A percentile compares a stretch with the other conserved stretches of the same genome.
Conservation (phyloP, 2,329 filamentous ascomycete species). For the Sporothrix euskadiensis region DNA sequence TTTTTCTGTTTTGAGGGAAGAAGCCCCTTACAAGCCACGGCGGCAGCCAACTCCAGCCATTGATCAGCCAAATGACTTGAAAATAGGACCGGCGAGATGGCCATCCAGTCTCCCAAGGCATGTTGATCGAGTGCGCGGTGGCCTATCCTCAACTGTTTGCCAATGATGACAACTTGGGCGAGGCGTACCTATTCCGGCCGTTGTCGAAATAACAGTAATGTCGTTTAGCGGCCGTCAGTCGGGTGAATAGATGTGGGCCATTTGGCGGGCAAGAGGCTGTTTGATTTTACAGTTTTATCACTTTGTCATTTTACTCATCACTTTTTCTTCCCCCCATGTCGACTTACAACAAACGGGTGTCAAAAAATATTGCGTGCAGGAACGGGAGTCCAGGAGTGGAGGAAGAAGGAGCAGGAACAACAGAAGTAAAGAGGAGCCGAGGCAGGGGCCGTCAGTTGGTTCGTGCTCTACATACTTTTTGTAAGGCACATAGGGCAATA, state of each 20-base stretch:
- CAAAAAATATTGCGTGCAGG: conserved; percentile 20
- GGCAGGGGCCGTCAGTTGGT: background rate
- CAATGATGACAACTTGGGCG: background rate
- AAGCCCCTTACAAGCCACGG: background rate
- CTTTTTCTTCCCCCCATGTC: background rate
- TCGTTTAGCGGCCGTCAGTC: conserved; percentile 4
- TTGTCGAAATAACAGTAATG: background rate
- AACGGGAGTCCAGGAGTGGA: background rate
- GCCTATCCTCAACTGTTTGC: background rate
- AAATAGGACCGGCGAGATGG: background rate
- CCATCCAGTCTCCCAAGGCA: background rate
- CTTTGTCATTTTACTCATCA: background rate
- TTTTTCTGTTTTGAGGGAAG: background rate
- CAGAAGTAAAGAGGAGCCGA: background rate
- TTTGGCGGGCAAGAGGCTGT: background rate
- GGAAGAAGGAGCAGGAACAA: background rate
- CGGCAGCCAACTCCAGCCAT: background rate
- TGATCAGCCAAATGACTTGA: background rate
- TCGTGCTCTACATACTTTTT: background rate
- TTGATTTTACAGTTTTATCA: background rate
- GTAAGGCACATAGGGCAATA: background rate
- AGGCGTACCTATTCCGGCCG: background rate
- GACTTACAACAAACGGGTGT: conserved; percentile 19
- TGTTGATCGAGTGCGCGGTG: background rate
- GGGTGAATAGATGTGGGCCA: background rate